Evolutionary conservation across 257 asterid genomes (phyloP).

Genomic region (Ilex aquifolium): DNA sequence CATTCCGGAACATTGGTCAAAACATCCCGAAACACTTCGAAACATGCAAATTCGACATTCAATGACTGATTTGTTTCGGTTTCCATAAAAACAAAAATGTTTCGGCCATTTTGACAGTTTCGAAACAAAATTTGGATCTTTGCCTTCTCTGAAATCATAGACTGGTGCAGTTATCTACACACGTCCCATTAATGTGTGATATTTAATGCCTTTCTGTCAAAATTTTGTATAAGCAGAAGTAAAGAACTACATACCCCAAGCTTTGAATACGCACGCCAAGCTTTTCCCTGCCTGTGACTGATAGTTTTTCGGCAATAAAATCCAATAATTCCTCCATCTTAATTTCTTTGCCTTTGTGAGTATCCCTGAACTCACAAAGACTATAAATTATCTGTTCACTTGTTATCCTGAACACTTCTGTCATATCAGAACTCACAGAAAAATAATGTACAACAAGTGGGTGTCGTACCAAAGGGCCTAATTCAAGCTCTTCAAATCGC

Average conservation of each 20-base stretch:
- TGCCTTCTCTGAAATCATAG: no score
- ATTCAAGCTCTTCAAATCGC: constrained; percentile 73
- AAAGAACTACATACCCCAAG: constrained; percentile 53
- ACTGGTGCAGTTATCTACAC: no score
- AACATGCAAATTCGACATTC: no score
- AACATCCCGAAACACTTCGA: no score
- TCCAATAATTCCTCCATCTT: constrained; percentile 53
- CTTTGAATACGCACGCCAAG: constrained; percentile 73
- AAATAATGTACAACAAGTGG: constrained; percentile 75
- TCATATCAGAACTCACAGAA: constrained; percentile 48
- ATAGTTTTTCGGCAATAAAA: constrained; percentile 51
- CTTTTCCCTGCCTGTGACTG: constrained; percentile 51
- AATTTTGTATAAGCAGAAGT: constrained; percentile 4
- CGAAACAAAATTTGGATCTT: no score
- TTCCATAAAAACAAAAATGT: no score
- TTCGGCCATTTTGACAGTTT: no score
- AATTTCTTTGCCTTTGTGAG: constrained; percentile 33
- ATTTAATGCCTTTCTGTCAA: not conserved
- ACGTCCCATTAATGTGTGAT: no score
- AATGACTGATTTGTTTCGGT: no score
- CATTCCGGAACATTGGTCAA: no score
- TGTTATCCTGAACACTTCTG: constrained; percentile 55
- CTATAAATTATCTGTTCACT: constrained; percentile 55
- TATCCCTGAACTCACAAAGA: constrained; percentile 61
- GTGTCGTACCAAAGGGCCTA: constrained; percentile 85